These are phyloP conservation scores for Populus ilicifolia DNA, from an alignment of 345 rosid genomes.

Conservation along the genomic window DNA sequence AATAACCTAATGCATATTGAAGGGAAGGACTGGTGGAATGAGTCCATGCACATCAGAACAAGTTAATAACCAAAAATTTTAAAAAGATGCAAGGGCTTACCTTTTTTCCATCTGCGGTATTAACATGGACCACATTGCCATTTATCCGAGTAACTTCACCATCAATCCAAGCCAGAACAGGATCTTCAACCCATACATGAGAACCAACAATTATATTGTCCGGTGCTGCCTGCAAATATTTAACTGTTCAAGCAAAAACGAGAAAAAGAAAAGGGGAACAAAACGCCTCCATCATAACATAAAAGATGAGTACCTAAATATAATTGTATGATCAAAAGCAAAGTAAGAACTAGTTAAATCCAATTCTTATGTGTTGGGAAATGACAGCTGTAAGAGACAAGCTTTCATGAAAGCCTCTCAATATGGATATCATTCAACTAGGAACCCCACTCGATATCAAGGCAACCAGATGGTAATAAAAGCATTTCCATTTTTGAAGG, in stretches of 20 bases:
- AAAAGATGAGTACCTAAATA: not conserved
- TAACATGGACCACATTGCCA: conserved; percentile 47
- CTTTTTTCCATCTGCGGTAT: conserved; percentile 48
- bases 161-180: conserved; percentile 64
- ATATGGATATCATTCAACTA: not conserved
- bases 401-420: not conserved
- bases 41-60: not conserved
- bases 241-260: conserved; percentile 13
- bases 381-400: not conserved
- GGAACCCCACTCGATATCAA: no score
- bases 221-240: conserved; percentile 55
- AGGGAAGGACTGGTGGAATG: not conserved
- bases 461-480: not conserved
- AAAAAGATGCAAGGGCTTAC: conserved; percentile 32
- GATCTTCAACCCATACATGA: conserved; percentile 86
- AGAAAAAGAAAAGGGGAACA: not conserved
- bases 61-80: not conserved
- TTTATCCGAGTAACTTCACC: conserved; percentile 58
- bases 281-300: not conserved
- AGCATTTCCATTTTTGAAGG: not conserved
- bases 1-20: not conserved
- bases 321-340: not conserved
- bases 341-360: not conserved
- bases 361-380: not conserved
- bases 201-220: conserved; percentile 67